Base-by-base conservation (phyloP, 2,329 filamentous ascomycete species). In the Fusarium coffeatum region DNA sequence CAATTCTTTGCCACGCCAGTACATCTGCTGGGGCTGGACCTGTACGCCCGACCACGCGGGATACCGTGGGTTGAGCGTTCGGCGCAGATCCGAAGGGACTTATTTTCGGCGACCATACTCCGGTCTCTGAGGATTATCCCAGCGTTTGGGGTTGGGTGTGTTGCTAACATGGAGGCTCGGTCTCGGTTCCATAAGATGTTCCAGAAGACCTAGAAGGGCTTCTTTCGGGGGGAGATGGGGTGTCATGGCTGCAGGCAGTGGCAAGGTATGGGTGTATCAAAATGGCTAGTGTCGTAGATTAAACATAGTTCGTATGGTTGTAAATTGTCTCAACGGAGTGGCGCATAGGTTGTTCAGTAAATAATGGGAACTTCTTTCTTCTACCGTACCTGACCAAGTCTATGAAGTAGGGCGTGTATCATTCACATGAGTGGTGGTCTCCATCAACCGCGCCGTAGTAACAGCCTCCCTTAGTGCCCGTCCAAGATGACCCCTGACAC, bases 391-490 rank as follows among this genome's bases (percentile, higher is more conserved):
- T 34, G 10, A 18, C n/a, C 28, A 46, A 34, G 22, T 54, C 63
- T 70, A 70, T 28, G 67, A 69, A 45, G 65, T 72, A 16, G 42
- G 66, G 2, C 57, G 55, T 30, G 61, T 84, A 64, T 83, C 81
- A 55, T 83, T 83, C 0, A 83, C 77, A 69, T 83, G 82, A 13
- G 74, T 61, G 3, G 70, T 72, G 1, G 72, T 78, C 18, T 77
- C 81, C 81, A 84, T 83, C 23, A 79, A 62, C 7, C 82, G 73
- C 16, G 83, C 82, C 62, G 84, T 76, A 8, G 83, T 84, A 0
- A 84, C 82, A 13, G 83, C 81, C 65, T 85, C 83, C n/a, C 84
- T 75, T 16, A 86, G 73, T 2, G 82, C 82, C 20, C 78, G 77
- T 1, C 80, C 80, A 34, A 83, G 69, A 54, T 79, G 78, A 0